These are phyloP conservation scores for Brasenia schreberi DNA, from an alignment of 164 flowering plant species.

Conservation along the genomic window DNA sequence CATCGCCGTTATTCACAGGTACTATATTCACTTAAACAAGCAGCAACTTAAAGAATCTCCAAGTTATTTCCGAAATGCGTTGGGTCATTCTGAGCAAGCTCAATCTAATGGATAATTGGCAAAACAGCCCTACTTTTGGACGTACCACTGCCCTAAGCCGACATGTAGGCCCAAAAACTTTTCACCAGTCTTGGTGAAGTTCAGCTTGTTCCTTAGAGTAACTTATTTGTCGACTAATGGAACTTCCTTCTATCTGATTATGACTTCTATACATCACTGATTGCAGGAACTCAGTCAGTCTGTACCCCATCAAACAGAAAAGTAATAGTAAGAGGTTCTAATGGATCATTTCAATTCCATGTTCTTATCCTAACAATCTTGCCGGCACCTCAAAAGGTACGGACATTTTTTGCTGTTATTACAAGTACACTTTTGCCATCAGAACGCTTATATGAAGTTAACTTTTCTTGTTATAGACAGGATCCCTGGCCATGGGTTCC, in stretches of 20 bases:
- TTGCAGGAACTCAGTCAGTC: not conserved
- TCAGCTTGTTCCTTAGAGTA: no score
- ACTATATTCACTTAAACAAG: not conserved
- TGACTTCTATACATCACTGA: not conserved
- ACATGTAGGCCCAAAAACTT: no score
- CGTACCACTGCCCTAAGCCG: no score
- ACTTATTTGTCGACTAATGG: no score
- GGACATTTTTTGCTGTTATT: no score
- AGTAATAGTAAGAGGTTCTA: not conserved
- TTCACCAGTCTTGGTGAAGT: no score
- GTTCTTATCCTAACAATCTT: not conserved
- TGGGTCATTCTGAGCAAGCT: not conserved
- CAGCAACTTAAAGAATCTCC: not conserved
- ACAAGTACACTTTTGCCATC: not conserved
- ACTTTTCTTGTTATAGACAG: not conserved
- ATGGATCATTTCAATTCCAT: not conserved
- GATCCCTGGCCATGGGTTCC: not conserved
- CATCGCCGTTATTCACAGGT: slow-evolving; percentile 30
- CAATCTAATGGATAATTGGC: no score
- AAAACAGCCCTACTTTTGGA: no score
- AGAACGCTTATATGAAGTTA: not conserved
- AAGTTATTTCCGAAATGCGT: not conserved
- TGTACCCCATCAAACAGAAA: not conserved
- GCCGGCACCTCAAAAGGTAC: not conserved
- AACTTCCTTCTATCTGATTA: no score